phyloP scores from a whole-genome alignment of 306 rosid species.

The Vigna nakashimae region DNA sequence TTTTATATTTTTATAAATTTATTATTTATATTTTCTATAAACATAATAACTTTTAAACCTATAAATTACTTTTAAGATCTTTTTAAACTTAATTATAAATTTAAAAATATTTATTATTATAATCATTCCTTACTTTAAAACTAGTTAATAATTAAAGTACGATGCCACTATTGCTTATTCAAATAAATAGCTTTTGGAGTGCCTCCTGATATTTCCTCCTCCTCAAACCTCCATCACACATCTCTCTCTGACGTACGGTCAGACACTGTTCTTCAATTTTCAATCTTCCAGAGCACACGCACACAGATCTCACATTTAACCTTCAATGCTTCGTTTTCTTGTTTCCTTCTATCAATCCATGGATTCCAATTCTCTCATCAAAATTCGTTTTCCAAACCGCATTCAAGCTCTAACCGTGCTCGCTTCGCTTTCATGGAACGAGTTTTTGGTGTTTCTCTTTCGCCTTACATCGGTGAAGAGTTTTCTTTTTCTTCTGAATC shows the following conservation, averaged over 20 bases:
- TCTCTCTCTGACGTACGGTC: not conserved
- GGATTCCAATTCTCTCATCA: constrained; percentile 6
- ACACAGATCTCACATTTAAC: constrained; percentile 20
- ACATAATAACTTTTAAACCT: too few species aligned
- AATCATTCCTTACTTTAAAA: too few species aligned
- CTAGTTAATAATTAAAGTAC: constrained; percentile 33
- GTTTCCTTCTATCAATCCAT: not conserved
- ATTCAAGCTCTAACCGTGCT: constrained; percentile 22
- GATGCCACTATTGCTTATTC: constrained; percentile 41
- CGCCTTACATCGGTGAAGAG: not conserved
- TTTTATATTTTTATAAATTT: too few species aligned
- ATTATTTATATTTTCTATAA: too few species aligned
- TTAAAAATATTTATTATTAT: too few species aligned
- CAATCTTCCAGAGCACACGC: constrained; percentile 10
- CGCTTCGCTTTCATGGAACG: constrained; percentile 29
- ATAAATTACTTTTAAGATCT: too few species aligned
- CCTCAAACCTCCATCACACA: constrained; percentile 5
- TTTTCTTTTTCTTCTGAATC: not conserved
- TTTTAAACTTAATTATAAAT: too few species aligned
- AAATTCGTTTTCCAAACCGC: constrained; percentile 24
- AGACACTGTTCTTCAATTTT: not conserved
- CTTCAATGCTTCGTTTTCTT: not conserved
- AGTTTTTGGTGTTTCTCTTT: not conserved
- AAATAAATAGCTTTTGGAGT: not conserved
- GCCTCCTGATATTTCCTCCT: constrained; percentile 45